These are phyloP conservation scores for Mycena amicta DNA, from an alignment of 768 basidiomycete species.

Conservation along the genomic window DNA sequence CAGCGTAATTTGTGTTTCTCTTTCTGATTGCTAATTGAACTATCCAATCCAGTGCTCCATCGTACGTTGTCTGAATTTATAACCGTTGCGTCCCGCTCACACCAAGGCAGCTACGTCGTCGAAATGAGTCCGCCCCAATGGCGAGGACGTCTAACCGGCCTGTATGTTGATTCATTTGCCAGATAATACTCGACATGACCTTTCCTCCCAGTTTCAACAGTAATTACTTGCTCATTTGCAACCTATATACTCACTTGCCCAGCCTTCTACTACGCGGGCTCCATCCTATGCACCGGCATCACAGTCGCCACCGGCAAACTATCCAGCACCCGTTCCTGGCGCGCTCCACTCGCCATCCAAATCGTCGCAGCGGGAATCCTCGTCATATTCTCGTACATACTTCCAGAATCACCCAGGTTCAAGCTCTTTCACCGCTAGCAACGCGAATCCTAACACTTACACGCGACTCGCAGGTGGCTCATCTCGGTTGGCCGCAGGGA, in stretches of 20 bases:
- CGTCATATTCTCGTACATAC: constrained; percentile 31
- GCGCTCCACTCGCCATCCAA: constrained; percentile 56
- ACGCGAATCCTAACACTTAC: constrained; percentile 11
- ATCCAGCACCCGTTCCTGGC: constrained; percentile 42
- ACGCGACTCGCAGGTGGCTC: constrained; percentile 43
- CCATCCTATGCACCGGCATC: constrained; percentile 38
- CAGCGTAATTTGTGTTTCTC: constrained; percentile 10
- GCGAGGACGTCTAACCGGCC: constrained; percentile 21
- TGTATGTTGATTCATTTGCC: constrained; percentile 6
- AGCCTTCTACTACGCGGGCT: constrained; percentile 50
- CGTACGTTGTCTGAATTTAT: constrained; percentile 22
- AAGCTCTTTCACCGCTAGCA: neutral
- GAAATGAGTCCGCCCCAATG: constrained; percentile 24
- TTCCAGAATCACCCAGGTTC: constrained; percentile 26
- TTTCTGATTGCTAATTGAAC: neutral
- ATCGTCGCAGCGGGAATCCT: constrained; percentile 46
- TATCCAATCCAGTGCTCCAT: neutral
- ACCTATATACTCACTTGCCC: neutral
- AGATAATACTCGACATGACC: neutral
- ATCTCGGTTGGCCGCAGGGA: constrained; percentile 37
- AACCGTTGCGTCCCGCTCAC: too few relatives aligned
- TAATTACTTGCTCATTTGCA: neutral
- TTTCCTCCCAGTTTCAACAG: constrained; percentile 2
- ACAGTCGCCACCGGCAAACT: constrained; percentile 44
- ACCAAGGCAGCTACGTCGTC: too few relatives aligned